A percentile compares a stretch with the other conserved stretches of the same genome.
phyloP scores from a whole-genome alignment of 129 eudicot species.

The Escallonia rubra region DNA sequence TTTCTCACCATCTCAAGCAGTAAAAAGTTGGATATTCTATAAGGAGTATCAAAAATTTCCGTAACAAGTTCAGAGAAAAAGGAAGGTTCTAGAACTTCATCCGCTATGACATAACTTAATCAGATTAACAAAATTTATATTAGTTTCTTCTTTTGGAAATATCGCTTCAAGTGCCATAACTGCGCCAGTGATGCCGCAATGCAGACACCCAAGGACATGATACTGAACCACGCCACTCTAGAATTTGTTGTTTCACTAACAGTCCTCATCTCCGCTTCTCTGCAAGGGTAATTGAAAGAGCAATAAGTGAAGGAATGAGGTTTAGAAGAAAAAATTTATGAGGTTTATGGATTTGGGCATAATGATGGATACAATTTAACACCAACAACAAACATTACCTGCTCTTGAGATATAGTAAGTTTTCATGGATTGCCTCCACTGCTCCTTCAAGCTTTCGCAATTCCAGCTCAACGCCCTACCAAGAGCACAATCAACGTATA shows the following conservation, averaged over 20 bases:
- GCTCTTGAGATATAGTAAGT: constrained; percentile 58
- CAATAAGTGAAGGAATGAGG: background rate
- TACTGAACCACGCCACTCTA: constrained; percentile 83
- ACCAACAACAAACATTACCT: constrained; percentile 32
- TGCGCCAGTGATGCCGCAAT: constrained; percentile 56
- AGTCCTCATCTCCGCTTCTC: constrained; percentile 81
- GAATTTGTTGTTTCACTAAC: constrained; percentile 74
- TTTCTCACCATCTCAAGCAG: background rate
- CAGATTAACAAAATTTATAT: constrained; percentile 13
- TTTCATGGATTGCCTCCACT: constrained; percentile 91
- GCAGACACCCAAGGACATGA: constrained; percentile 72
- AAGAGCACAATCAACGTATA: constrained; percentile 18
- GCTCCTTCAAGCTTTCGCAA: constrained; percentile 93
- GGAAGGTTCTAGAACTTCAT: background rate
- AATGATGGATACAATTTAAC: background rate
- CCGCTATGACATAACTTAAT: background rate
- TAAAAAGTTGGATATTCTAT: background rate
- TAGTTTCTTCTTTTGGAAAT: constrained; percentile 89
- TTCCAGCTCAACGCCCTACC: constrained; percentile 86
- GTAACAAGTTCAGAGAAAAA: background rate
- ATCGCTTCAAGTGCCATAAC: constrained; percentile 63
- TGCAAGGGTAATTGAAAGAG: constrained; percentile 19
- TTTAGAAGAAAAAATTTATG: background rate
- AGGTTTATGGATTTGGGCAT: background rate
- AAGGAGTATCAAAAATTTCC: background rate